Conservation (phyloP, 2,329 filamentous ascomycete genomes). For the Harringtonia lauricola region DNA sequence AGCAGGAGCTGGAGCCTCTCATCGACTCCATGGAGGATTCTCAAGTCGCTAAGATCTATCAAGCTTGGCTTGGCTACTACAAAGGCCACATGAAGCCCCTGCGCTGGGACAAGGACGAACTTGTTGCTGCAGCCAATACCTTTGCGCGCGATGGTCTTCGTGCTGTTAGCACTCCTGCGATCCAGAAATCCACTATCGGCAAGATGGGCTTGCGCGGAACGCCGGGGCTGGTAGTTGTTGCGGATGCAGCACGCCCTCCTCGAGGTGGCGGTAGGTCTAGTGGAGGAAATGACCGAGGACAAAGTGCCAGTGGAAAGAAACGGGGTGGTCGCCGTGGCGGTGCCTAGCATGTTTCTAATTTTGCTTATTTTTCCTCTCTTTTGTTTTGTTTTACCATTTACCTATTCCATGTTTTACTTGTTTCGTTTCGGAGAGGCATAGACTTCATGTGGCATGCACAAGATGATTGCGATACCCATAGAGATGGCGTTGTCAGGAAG, state of each 20-base stretch:
- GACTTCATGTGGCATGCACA: too few relatives aligned
- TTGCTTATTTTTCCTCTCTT: too few relatives aligned
- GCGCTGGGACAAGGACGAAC: constrained; percentile 27
- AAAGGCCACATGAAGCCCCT: constrained; percentile 36
- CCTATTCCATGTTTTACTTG: too few relatives aligned
- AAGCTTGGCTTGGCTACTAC: constrained; percentile 47
- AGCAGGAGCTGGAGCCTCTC: constrained; percentile 24
- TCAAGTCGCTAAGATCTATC: constrained; percentile 37
- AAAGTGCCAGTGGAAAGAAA: background rate
- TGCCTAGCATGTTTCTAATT: too few relatives aligned
- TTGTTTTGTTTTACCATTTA: too few relatives aligned
- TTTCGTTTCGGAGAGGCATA: too few relatives aligned
- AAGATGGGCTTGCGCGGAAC: constrained; percentile 49
- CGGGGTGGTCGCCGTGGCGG: background rate
- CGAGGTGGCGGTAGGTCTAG: constrained; percentile 5
- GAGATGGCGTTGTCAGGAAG: too few relatives aligned
- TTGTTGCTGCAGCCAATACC: constrained; percentile 40
- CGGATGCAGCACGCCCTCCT: constrained; percentile 25
- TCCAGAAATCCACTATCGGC: constrained; percentile 34
- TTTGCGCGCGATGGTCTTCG: constrained; percentile 37
- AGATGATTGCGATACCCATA: too few relatives aligned
- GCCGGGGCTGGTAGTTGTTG: constrained; percentile 33
- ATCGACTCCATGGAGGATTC: constrained; percentile 32
- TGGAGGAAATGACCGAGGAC: background rate
- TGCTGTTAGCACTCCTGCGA: constrained; percentile 31